A percentile compares a stretch with the other conserved stretches of the same genome.
Conservation (phyloP, 129 eudicot genomes). For the Erigeron canadensis region DNA sequence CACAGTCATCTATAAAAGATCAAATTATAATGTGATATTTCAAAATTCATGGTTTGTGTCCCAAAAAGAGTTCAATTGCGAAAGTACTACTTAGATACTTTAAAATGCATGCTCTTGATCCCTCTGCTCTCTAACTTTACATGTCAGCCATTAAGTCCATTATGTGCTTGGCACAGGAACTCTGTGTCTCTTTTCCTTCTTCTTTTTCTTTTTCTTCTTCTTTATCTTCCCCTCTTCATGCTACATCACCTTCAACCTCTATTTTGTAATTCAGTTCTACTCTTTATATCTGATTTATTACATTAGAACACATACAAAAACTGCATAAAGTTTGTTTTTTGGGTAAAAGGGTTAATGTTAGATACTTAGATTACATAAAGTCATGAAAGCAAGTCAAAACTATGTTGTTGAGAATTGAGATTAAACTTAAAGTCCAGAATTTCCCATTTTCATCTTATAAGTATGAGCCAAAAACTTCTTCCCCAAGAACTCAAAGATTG, state of each 20-base stretch:
- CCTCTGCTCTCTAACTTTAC: not conserved
- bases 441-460: too few species aligned
- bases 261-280: not conserved
- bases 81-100: not conserved
- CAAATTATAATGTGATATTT: not conserved
- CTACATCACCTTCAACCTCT: not conserved
- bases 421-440: too few species aligned
- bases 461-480: too few species aligned
- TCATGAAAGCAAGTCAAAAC: not conserved
- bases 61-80: not conserved
- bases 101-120: not conserved
- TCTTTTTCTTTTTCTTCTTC: not conserved
- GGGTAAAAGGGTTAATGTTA: too few species aligned
- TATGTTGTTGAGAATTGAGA: not conserved
- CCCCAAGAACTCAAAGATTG: too few species aligned
- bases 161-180: not conserved
- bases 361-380: too few species aligned
- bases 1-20: not conserved
- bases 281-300: too few species aligned
- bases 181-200: not conserved
- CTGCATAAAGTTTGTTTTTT: too few species aligned
- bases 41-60: not conserved
- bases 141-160: not conserved
- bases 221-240: not conserved
- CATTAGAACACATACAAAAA: not conserved